Percentiles rank a stretch among this genome's conserved stretches.
Evolutionary conservation across 129 eudicot species (phyloP).

Genomic region (Ambrosia trifida): DNA sequence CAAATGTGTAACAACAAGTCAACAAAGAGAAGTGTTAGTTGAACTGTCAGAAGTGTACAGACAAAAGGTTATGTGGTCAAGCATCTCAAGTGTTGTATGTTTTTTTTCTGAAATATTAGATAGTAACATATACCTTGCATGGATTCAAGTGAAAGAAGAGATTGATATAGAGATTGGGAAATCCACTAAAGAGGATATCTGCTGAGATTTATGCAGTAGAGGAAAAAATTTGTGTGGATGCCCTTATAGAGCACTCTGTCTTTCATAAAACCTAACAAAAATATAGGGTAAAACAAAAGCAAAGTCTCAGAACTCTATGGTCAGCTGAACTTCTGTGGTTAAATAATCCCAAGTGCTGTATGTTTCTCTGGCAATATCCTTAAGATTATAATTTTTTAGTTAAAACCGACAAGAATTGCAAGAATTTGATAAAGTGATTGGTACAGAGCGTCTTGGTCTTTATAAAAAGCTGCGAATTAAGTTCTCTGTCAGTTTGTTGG

Average conservation of each 20-base stretch:
- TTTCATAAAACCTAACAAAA: conserved; percentile 10
- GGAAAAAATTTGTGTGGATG: neutral
- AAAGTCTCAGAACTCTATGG: conserved; percentile 18
- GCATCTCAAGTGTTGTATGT: conserved; percentile 5
- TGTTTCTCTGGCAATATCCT: conserved; percentile 12
- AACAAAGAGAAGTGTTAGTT: neutral
- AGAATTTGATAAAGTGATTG: conserved; percentile 18
- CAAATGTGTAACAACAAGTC: neutral
- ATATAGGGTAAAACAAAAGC: conserved; percentile 23
- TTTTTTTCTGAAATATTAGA: conserved; percentile 18
- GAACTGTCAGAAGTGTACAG: conserved; percentile 22
- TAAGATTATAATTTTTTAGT: conserved; percentile 18
- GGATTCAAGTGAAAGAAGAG: conserved; percentile 22
- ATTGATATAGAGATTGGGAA: conserved; percentile 8
- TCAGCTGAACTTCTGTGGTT: conserved; percentile 32
- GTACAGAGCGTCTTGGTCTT: conserved; percentile 21
- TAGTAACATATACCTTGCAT: conserved; percentile 16
- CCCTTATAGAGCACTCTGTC: neutral
- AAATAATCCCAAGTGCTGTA: conserved; percentile 25
- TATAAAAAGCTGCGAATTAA: conserved; percentile 16
- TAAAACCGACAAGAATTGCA: conserved; percentile 7
- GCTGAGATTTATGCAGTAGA: neutral
- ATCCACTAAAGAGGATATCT: neutral
- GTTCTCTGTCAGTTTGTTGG: conserved; percentile 19
- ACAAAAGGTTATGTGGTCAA: conserved; percentile 9